Evolutionary conservation across 2,329 filamentous ascomycete genomes (phyloP), one percentile per base, ranked within the genome.

Genomic region (Venturia nashicola): DNA sequence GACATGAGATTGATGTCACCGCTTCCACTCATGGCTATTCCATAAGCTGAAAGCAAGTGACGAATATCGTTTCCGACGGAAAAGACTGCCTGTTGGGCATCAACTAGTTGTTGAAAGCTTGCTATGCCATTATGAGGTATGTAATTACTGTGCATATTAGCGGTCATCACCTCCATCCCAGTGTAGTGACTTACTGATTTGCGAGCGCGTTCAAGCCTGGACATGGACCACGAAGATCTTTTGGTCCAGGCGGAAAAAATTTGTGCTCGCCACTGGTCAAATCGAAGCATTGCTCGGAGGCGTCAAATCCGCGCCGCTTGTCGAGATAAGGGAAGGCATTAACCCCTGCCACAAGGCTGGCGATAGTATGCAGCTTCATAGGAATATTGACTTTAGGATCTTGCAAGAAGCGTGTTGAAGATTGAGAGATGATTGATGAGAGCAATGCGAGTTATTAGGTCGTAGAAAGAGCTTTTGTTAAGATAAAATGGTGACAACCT

Each of bases 131-230:
- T 62, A 23, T 62, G 60, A 8, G 42, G 42, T 7, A 62, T 12
- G 43, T 48, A 62, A 20, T 60, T 60, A 16, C 42, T 57, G 32
- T 57, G 1, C n/a, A 9, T 14, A 14, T 57, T 8, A 46, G 12
- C 20, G 23, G 8, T 5, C 2, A 27, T 39, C 36, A n/a, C 59
- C 32, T 2, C 16, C n/a, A 20, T 43, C n/a, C 8, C 5, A 34
- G 9, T 2, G 39, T 5, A 27, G 42, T 2, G 20, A 18, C 36
- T 27, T 7, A 60, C 59, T 51, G 60, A 16, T 62, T 62, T 27
- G 60, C 60, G 6, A 62, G 34, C 7, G 60, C 60, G 20, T 62
- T 62, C 40, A 62, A 27, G 60, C 60, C 60, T 16, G 60, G 60
- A 27, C 60, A 62, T 39, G 40, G 44, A 11, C 59, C 59, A 36